Conservation (phyloP, 2,329 filamentous ascomycete genomes). For the Ceratocystis lukuohia region DNA sequence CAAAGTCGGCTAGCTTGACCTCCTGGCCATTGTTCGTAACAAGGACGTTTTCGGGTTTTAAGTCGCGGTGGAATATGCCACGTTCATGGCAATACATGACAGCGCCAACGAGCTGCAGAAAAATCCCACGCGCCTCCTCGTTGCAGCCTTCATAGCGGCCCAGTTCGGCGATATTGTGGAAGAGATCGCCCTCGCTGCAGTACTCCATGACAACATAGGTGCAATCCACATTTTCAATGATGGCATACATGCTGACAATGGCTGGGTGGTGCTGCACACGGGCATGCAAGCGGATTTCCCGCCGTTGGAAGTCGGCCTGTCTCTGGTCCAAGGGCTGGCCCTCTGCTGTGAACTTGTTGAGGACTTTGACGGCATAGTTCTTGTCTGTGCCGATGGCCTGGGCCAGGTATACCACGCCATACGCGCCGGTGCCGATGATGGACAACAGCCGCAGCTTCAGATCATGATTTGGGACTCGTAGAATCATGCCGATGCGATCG, state of each 20-base stretch:
- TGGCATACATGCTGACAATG: conserved; percentile 85
- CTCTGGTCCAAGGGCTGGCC: conserved; percentile 62
- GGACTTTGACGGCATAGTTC: conserved; percentile 88
- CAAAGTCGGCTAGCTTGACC: conserved; percentile 94
- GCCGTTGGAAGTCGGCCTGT: conserved; percentile 79
- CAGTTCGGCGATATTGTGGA: conserved; percentile 92
- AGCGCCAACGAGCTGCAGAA: conserved; percentile 91
- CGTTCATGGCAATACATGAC: conserved; percentile 87
- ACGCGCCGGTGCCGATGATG: conserved; percentile 73
- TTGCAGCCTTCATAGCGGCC: conserved; percentile 91
- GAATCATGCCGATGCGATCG: background rate
- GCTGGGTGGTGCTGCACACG: conserved; percentile 79
- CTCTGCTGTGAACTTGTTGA: conserved; percentile 75
- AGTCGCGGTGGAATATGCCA: conserved; percentile 91
- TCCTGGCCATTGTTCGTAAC: conserved; percentile 79
- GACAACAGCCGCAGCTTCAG: conserved; percentile 62
- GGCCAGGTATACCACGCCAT: conserved; percentile 89
- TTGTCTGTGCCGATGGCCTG: conserved; percentile 67
- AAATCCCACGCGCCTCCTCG: conserved; percentile 69
- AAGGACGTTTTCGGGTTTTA: conserved; percentile 97
- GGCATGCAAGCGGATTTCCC: conserved; percentile 87
- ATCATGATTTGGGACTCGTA: conserved; percentile 38
- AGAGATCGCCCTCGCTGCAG: conserved; percentile 91
- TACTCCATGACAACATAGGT: conserved; percentile 95
- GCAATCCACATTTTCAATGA: conserved; percentile 82